Evolutionary conservation across 2,329 filamentous ascomycete genomes (phyloP).

Genomic region (Scorias spongiosa): DNA sequence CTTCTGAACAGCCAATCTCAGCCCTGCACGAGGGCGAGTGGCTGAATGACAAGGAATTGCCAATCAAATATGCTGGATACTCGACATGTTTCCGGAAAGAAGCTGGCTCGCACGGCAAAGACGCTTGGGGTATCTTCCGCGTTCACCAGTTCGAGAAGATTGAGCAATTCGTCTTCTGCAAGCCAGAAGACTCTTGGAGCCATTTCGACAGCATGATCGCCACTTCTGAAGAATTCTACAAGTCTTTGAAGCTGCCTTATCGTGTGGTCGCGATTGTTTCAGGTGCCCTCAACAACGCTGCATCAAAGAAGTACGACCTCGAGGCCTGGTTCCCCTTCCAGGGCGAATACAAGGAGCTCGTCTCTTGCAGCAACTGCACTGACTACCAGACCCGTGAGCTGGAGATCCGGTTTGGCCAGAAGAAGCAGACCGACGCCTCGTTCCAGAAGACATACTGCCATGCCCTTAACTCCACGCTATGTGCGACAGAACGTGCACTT

Average conservation of each 20-base stretch:
- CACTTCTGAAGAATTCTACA: conserved; percentile 87
- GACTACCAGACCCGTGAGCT: conserved; percentile 92
- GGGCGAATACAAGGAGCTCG: conserved; percentile 94
- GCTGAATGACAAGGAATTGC: conserved; percentile 70
- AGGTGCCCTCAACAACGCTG: conserved; percentile 83
- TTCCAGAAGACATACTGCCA: conserved; percentile 88
- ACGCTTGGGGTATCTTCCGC: conserved; percentile 96
- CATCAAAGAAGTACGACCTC: conserved; percentile 85
- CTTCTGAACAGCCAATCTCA: conserved; percentile 88
- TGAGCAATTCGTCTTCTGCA: conserved; percentile 65
- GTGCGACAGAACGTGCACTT: conserved; percentile 78
- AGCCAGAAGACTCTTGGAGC: conserved; percentile 84
- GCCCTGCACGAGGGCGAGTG: conserved; percentile 81
- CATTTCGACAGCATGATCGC: conserved; percentile 87
- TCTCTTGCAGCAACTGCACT: conserved; percentile 94
- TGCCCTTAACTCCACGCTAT: conserved; percentile 76
- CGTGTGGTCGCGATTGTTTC: conserved; percentile 88
- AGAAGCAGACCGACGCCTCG: conserved; percentile 60
- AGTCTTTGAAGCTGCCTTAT: conserved; percentile 77
- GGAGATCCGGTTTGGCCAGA: conserved; percentile 80
- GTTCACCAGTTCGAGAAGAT: conserved; percentile 97
- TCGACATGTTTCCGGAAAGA: conserved; percentile 94
- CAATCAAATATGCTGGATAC: conserved; percentile 79
- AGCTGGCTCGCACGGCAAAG: conserved; percentile 77
- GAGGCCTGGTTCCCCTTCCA: conserved; percentile 96